Percentiles rank a stretch among this genome's conserved stretches.
Evolutionary conservation across 371 early-diverging fungal genomes (phyloP).

Genomic region (Circinella umbellata): DNA sequence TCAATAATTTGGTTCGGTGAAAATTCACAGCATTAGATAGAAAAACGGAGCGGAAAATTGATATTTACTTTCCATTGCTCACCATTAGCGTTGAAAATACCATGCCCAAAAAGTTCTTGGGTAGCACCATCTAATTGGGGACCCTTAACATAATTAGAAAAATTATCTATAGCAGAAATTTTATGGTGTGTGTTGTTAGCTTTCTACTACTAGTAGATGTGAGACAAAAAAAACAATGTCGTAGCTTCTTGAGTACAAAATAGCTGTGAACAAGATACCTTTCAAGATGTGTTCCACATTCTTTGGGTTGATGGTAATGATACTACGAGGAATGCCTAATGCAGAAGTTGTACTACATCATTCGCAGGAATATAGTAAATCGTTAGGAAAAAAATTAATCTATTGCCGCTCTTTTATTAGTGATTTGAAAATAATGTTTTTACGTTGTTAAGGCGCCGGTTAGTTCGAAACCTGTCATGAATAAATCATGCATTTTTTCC

Average conservation of each 20-base stretch:
- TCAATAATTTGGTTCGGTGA: too few species aligned
- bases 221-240: neutral
- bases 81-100: conserved; percentile 54
- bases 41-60: neutral
- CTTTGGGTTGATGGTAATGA: conserved; percentile 44
- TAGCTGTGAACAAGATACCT: conserved; percentile 14
- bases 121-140: conserved; percentile 33
- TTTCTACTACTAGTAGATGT: too few species aligned
- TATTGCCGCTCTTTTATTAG: neutral
- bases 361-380: neutral
- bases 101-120: conserved; percentile 40
- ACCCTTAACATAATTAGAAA: conserved; percentile 52
- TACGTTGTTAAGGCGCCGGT: conserved; percentile 33
- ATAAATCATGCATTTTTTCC: conserved; percentile 27
- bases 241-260: neutral
- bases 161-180: conserved; percentile 31
- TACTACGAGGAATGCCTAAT: conserved; percentile 35
- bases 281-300: conserved; percentile 46
- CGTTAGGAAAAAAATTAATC: neutral
- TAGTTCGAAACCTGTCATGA: conserved; percentile 12
- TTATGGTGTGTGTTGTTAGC: neutral
- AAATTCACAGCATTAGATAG: too few species aligned
- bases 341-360: conserved; percentile 16
- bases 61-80: neutral
- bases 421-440: neutral